Evolutionary conservation across 306 rosid genomes (phyloP).

Genomic region (Cicer judaicum): DNA sequence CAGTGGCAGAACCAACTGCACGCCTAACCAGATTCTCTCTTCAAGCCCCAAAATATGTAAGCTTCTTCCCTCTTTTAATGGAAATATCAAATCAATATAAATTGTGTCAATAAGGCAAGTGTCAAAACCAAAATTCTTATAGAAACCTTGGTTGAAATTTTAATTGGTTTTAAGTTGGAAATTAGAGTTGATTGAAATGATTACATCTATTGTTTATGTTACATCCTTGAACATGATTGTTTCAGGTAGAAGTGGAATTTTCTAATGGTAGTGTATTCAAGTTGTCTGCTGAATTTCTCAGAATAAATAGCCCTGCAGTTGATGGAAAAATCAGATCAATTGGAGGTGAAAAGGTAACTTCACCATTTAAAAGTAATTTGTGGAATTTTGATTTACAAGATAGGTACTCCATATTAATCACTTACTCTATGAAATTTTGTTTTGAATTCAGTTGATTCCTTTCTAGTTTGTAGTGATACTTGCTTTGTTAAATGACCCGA

Average conservation of each 20-base stretch:
- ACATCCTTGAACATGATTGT: slow-evolving; percentile 10
- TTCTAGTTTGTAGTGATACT: no score
- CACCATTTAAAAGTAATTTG: background rate
- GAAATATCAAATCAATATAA: no score
- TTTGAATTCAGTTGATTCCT: no score
- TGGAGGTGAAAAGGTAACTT: slow-evolving; percentile 83
- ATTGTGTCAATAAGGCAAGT: no score
- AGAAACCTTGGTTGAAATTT: background rate
- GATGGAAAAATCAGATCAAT: slow-evolving; percentile 81
- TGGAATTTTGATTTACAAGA: no score
- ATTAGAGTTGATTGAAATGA: background rate
- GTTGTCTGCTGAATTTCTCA: slow-evolving; percentile 82
- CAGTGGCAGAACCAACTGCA: slow-evolving; percentile 52
- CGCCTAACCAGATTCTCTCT: slow-evolving; percentile 71
- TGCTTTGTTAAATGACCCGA: no score
- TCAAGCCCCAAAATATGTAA: slow-evolving; percentile 74
- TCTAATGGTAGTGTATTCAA: slow-evolving; percentile 63
- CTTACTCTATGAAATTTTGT: no score
- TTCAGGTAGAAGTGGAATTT: slow-evolving; percentile 78
- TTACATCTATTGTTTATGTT: background rate
- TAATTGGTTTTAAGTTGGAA: background rate
- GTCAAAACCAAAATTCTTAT: background rate
- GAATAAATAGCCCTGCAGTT: slow-evolving; percentile 85
- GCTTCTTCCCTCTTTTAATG: slow-evolving; percentile 3
- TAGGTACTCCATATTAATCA: no score